phyloP scores from a whole-genome alignment of 2,329 filamentous ascomycete species.

The Arthrobotrys pseudoclavata region DNA sequence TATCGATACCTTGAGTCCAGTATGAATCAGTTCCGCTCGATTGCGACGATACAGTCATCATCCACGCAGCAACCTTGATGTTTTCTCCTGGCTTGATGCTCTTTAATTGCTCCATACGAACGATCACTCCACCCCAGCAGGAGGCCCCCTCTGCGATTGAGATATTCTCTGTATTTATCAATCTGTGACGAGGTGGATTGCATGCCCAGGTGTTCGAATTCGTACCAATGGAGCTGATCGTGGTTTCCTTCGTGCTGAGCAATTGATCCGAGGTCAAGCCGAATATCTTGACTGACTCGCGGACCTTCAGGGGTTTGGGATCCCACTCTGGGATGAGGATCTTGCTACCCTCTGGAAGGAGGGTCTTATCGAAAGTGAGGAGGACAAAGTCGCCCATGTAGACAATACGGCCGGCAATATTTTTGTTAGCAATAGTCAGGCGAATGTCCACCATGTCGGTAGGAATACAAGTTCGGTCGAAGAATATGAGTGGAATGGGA shows the following conservation, averaged over 20 bases:
- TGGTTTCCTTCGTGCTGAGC: constrained; percentile 63
- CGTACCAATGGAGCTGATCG: constrained; percentile 63
- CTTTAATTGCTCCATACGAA: constrained; percentile 61
- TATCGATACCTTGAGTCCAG: constrained; percentile 64
- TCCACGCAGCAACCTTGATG: constrained; percentile 63
- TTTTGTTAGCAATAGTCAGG: constrained; percentile 64
- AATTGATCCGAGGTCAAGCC: constrained; percentile 63
- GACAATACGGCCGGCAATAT: constrained; percentile 63
- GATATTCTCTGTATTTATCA: constrained; percentile 64
- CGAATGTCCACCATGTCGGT: constrained; percentile 64
- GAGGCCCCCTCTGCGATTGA: constrained; percentile 62
- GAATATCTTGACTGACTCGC: constrained; percentile 63
- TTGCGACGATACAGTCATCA: constrained; percentile 64
- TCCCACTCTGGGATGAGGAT: constrained; percentile 63
- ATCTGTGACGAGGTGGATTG: constrained; percentile 63
- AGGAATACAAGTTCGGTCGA: constrained; percentile 63
- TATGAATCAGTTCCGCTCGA: constrained; percentile 63
- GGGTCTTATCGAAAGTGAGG: constrained; percentile 62
- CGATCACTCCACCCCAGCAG: constrained; percentile 63
- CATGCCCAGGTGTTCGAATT: constrained; percentile 64
- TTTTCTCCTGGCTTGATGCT: constrained; percentile 59
- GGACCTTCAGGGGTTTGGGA: constrained; percentile 63
- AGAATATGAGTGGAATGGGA: constrained; percentile 63
- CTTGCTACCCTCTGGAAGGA: constrained; percentile 61
- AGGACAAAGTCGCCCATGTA: constrained; percentile 63